Evolutionary conservation across 768 basidiomycete species (phyloP).

Genomic region (Lentinula guzmanii): DNA sequence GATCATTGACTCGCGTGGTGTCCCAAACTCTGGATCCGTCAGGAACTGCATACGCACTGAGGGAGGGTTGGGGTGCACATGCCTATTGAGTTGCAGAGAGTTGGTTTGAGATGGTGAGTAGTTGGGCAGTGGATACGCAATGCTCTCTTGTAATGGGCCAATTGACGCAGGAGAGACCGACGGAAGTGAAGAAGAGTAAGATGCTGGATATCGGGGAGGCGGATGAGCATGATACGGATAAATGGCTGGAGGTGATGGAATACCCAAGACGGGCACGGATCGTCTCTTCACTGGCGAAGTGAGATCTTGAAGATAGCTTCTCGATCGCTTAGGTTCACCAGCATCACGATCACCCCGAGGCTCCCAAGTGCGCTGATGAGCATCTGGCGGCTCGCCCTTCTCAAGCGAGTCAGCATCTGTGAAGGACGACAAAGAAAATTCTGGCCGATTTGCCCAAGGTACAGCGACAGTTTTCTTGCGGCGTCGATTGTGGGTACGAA

Average conservation of each 20-base stretch:
- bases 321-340: constrained; percentile 32
- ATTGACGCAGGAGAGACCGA: background rate
- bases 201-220: background rate
- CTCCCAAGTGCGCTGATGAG: constrained; percentile 22
- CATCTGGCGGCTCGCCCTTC: background rate
- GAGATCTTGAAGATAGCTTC: constrained; percentile 16
- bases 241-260: constrained; percentile 13
- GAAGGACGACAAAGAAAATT: constrained; percentile 7
- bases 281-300: constrained; percentile 7
- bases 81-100: background rate
- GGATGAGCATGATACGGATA: background rate
- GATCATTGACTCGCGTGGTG: constrained; percentile 1
- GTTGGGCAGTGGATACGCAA: background rate
- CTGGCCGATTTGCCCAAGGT: constrained; percentile 25
- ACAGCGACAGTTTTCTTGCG: constrained; percentile 28
- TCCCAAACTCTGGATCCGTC: constrained; percentile 6
- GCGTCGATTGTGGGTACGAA: constrained; percentile 27
- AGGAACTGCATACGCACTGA: constrained; percentile 4
- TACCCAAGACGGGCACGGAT: constrained; percentile 13
- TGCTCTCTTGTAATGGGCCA: background rate
- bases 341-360: constrained; percentile 35
- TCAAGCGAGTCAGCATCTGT: background rate
- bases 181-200: background rate
- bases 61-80: background rate
- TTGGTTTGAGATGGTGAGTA: background rate